Percentiles rank a stretch among this genome's conserved stretches.
Evolutionary conservation across 163 green algal genomes (phyloP).

Genomic region (Picocystis sp.): DNA sequence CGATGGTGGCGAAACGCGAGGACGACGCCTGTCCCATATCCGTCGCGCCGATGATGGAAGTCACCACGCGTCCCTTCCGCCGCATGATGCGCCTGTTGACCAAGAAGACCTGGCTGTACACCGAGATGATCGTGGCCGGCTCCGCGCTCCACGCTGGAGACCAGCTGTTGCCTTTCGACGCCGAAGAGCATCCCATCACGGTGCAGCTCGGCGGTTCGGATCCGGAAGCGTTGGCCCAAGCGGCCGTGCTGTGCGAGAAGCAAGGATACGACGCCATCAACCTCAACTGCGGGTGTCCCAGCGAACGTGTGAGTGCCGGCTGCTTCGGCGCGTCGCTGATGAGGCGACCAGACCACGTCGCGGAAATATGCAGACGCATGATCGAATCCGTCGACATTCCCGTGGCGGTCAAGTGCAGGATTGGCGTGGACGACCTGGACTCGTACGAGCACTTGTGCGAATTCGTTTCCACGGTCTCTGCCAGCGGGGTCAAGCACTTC

Average conservation of each 20-base stretch:
- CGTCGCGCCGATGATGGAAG: too few relatives aligned
- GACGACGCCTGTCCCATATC: too few relatives aligned
- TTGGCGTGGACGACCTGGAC: constrained; percentile 65
- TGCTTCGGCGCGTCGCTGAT: constrained; percentile 84
- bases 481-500: constrained; percentile 62
- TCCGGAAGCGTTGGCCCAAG: constrained; percentile 36
- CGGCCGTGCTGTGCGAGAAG: constrained; percentile 28
- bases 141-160: constrained; percentile 55
- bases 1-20: too few relatives aligned
- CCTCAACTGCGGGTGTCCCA: constrained; percentile 72
- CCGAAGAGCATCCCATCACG: constrained; percentile 75
- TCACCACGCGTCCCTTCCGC: too few relatives aligned
- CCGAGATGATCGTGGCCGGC: constrained; percentile 95
- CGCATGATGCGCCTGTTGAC: constrained; percentile 61
- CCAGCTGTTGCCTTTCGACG: constrained; percentile 38
- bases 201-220: constrained; percentile 76
- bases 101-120: constrained; percentile 85
- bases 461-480: constrained; percentile 63
- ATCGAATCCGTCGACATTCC: constrained; percentile 24
- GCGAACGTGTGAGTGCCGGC: constrained; percentile 64
- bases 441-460: constrained; percentile 56
- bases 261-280: constrained; percentile 75
- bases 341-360: constrained; percentile 55
- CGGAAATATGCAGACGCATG: constrained; percentile 48
- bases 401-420: constrained; percentile 89